Evolutionary conservation across 169 alveolate species (phyloP).

Genomic region (Plasmodium fragile): DNA sequence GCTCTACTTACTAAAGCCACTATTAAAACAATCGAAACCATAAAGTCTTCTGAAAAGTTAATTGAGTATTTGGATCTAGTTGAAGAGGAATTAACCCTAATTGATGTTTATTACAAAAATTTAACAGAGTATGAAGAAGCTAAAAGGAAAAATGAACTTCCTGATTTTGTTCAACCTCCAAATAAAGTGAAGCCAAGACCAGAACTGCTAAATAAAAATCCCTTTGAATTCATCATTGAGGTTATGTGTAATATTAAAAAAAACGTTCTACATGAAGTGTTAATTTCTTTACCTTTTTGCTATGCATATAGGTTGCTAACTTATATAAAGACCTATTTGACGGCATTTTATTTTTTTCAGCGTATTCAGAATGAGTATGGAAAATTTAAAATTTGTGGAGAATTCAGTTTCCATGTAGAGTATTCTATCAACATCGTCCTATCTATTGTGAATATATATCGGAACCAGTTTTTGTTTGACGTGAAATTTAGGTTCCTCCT

Average conservation of each 20-base stretch:
- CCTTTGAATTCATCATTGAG: conserved; percentile 71
- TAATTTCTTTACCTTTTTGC: conserved; percentile 82
- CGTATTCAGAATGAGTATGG: conserved; percentile 38
- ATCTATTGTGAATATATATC: conserved; percentile 62
- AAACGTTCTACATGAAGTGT: conserved; percentile 78
- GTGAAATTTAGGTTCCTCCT: conserved; percentile 53
- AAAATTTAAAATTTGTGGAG: conserved; percentile 39
- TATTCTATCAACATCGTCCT: conserved; percentile 51
- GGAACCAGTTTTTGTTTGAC: conserved; percentile 71
- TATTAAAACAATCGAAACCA: conserved; percentile 85
- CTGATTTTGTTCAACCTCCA: conserved; percentile 78
- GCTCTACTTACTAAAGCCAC: conserved; percentile 84
- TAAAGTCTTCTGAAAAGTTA: conserved; percentile 86
- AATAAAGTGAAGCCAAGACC: conserved; percentile 74
- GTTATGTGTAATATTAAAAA: conserved; percentile 76
- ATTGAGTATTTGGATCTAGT: conserved; percentile 80
- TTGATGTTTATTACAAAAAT: conserved; percentile 74
- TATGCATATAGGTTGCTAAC: conserved; percentile 81
- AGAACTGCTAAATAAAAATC: conserved; percentile 75
- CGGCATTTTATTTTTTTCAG: conserved; percentile 73
- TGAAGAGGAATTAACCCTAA: conserved; percentile 76
- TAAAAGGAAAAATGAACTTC: conserved; percentile 49
- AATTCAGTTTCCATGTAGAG: conserved; percentile 50
- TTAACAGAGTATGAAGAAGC: conserved; percentile 73
- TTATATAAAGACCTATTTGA: conserved; percentile 75